Conservation (phyloP, 495 filamentous ascomycete genomes). For the Parachaetomium inaequale region DNA sequence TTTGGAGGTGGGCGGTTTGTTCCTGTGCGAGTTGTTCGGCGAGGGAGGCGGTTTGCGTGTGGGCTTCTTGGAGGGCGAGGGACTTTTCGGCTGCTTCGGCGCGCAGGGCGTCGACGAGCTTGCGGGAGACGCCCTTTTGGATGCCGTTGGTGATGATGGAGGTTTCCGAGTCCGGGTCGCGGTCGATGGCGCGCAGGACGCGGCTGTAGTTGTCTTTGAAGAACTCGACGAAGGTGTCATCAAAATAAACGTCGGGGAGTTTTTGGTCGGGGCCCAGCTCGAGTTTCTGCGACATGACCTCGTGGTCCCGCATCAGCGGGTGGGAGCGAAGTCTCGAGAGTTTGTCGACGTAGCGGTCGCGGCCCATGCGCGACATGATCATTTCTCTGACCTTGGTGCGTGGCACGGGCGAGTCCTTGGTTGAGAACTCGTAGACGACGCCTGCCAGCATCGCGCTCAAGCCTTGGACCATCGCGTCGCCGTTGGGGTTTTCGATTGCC, state of each 20-base stretch:
- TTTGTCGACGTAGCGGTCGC: slow-evolving; percentile 85
- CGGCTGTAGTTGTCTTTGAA: slow-evolving; percentile 93
- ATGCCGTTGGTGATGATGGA: slow-evolving; percentile 72
- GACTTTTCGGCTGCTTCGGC: slow-evolving; percentile 71
- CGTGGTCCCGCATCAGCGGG: slow-evolving; percentile 86
- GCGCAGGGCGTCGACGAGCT: slow-evolving; percentile 78
- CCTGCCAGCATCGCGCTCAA: slow-evolving; percentile 80
- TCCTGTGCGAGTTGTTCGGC: slow-evolving; percentile 71
- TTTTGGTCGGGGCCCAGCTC: slow-evolving; percentile 53
- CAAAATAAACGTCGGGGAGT: slow-evolving; percentile 82
- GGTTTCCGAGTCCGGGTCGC: slow-evolving; percentile 82
- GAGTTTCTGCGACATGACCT: slow-evolving; percentile 71
- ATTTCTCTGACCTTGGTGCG: slow-evolving; percentile 78
- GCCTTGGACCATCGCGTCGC: slow-evolving; percentile 67
- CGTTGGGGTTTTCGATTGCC: slow-evolving; percentile 54
- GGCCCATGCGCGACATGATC: slow-evolving; percentile 71
- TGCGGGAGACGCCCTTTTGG: slow-evolving; percentile 77
- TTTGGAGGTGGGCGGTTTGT: slow-evolving; percentile 67
- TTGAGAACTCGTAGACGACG: slow-evolving; percentile 94
- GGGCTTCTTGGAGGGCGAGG: slow-evolving; percentile 62
- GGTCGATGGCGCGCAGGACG: slow-evolving; percentile 80
- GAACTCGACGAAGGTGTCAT: slow-evolving; percentile 85
- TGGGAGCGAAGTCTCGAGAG: slow-evolving; percentile 73
- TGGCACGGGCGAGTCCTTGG: slow-evolving; percentile 89
- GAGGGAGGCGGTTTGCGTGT: slow-evolving; percentile 62